Percentiles rank a stretch among this genome's conserved stretches.
Evolutionary conservation across 768 basidiomycete genomes (phyloP).

Genomic region (Paxillus rubicundulus): DNA sequence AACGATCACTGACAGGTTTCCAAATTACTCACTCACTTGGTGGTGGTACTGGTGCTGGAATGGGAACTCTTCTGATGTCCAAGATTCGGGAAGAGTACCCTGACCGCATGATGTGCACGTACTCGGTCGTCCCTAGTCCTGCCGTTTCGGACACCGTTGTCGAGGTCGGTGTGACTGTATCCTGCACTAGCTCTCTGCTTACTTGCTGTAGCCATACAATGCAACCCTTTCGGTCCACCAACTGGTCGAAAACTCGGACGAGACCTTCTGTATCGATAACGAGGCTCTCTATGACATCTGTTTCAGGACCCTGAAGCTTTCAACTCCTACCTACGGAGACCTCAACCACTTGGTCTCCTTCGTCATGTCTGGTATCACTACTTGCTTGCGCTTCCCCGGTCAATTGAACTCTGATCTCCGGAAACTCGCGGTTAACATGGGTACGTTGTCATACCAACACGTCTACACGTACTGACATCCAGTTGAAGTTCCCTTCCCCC

Average conservation of each 20-base stretch:
- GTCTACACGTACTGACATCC: slow-evolving; percentile 2
- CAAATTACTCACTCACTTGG: slow-evolving; percentile 98
- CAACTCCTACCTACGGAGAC: slow-evolving; percentile 94
- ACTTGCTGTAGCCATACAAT: slow-evolving; percentile 78
- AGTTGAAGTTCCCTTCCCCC: slow-evolving; percentile 85
- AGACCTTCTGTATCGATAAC: slow-evolving; percentile 99
- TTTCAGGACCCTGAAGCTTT: slow-evolving; percentile 95
- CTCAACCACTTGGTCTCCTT: slow-evolving; percentile 97
- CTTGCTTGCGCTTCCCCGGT: slow-evolving; percentile 99
- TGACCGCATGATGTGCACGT: slow-evolving; percentile 99
- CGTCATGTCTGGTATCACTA: slow-evolving; percentile 99
- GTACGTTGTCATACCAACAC: slow-evolving; percentile 40
- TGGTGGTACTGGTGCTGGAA: slow-evolving; percentile 99
- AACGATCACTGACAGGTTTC: slow-evolving; percentile 61
- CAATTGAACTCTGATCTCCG: slow-evolving; percentile 98
- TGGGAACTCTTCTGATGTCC: slow-evolving; percentile 98
- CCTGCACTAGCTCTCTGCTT: not conserved
- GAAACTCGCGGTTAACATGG: slow-evolving; percentile 99
- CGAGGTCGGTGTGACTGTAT: slow-evolving; percentile 51
- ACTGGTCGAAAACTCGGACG: slow-evolving; percentile 98
- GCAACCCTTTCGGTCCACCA: slow-evolving; percentile 98
- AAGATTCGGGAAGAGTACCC: slow-evolving; percentile 99
- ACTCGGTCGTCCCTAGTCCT: slow-evolving; percentile 96
- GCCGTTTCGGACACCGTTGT: slow-evolving; percentile 99
- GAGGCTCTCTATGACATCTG: slow-evolving; percentile 99